Evolutionary conservation across 148 eudicot species (phyloP), one percentile per base, ranked within the genome.

Genomic region (Arbutus unedo): DNA sequence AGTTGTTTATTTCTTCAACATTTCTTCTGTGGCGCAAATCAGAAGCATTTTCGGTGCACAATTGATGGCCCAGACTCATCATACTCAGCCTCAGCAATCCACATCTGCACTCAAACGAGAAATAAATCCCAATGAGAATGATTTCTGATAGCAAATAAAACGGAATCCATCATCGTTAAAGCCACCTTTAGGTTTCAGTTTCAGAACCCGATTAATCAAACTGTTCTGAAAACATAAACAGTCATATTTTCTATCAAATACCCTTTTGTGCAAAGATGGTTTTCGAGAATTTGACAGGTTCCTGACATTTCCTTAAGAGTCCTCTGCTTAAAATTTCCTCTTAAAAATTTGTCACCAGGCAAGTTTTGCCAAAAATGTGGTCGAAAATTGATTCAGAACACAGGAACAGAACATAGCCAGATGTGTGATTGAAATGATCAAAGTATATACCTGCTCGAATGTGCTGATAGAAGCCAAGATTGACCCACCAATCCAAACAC

Each of bases 401-500:
- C 54, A 51, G 54, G 11, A 51, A 51, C 54, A 51, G 54, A 50
- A 8, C 11, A 59, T 8, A 60, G 18, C 23, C 13, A 31, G 43
- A 49, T 21, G 44, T 48, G n/a, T 41, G 31, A 5, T 59, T 25
- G 50, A 47, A 68, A 68, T 38, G 55, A 56, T 6, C 25, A 66
- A 66, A 66, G 4, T 54, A 82, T 83, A 77, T 67, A 94, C 95
- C 94, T 93, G 95, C 83, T 92, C 95, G 92, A 93, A 93, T 84
- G 98, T 93, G 90, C 98, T 93, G 81, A 93, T 95, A 38, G 98
- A 93, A 74, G 98, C 98, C 90, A 93, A 86, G 84, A 93, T 93
- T 78, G 98, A 93, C 19, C 95, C 98, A 86, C 98, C 98, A 60
- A 93, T 93, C 98, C 95, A 94, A 38, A 94, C 98, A 85, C 98